Percentiles rank a stretch among this genome's conserved stretches.
phyloP scores from a whole-genome alignment of 2,329 filamentous ascomycete genomes.

The Phialophora macrospora region DNA sequence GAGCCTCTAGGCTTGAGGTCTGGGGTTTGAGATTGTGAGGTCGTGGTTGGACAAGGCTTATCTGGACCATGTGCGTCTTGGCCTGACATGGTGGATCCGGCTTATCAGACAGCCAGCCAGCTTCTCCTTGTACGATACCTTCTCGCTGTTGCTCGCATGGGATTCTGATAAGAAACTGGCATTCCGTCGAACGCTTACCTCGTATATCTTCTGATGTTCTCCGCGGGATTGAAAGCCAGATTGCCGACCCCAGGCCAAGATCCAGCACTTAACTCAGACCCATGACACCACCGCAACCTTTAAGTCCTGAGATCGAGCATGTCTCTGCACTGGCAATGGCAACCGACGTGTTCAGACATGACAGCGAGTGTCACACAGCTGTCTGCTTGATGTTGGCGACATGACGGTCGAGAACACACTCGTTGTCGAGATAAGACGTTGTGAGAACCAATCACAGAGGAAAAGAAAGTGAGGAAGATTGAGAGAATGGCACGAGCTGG shows the following conservation, averaged over 20 bases:
- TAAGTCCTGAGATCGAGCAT: background rate
- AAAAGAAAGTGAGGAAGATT: background rate
- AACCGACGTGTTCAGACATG: background rate
- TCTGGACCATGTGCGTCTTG: slow-evolving; percentile 21
- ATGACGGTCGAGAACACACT: background rate
- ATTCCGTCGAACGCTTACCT: background rate
- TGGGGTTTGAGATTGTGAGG: slow-evolving; percentile 5
- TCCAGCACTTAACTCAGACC: background rate
- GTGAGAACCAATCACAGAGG: background rate
- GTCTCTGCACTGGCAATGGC: background rate
- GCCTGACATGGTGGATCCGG: slow-evolving; percentile 26
- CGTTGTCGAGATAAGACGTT: background rate
- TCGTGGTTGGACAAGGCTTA: slow-evolving; percentile 32
- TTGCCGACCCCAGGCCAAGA: slow-evolving; percentile 18
- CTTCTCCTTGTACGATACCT: background rate
- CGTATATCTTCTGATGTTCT: slow-evolving; percentile 23
- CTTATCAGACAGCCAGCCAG: slow-evolving; percentile 23
- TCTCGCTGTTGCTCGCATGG: slow-evolving; percentile 4
- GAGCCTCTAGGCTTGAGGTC: background rate
- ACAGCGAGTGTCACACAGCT: background rate
- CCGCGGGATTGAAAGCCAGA: slow-evolving; percentile 24
- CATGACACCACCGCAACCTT: background rate
- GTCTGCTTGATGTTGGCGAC: background rate
- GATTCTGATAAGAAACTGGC: slow-evolving; percentile 19
- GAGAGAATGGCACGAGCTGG: background rate